Evolutionary conservation across 2,329 filamentous ascomycete species (phyloP).

Genomic region (Sphaerulina vaccinii): DNA sequence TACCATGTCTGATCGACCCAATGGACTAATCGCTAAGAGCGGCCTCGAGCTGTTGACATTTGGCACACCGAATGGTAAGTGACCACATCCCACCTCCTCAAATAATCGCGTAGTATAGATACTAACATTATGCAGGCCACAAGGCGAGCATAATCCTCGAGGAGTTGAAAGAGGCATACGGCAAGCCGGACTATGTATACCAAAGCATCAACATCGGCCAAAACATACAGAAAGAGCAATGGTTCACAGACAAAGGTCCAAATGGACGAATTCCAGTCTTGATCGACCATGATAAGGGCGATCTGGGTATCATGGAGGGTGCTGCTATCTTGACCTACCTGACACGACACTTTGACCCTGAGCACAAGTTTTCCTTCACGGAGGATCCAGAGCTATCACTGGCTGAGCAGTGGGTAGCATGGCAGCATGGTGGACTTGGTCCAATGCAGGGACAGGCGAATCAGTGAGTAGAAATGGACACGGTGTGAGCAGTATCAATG

Average conservation of each 20-base stretch:
- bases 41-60: conserved; percentile 66
- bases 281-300: conserved; percentile 63
- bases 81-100: background rate
- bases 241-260: conserved; percentile 62
- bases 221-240: conserved; percentile 66
- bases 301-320: conserved; percentile 53
- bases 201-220: conserved; percentile 60
- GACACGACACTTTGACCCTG: conserved; percentile 48
- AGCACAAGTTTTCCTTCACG: conserved; percentile 48
- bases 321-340: conserved; percentile 47
- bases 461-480: conserved; percentile 22
- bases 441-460: conserved; percentile 43
- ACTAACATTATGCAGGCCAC: conserved; percentile 24
- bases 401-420: conserved; percentile 61
- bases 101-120: background rate
- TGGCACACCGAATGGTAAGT: conserved; percentile 45
- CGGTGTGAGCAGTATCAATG: background rate
- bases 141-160: conserved; percentile 64
- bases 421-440: conserved; percentile 46
- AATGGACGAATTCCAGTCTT: conserved; percentile 67
- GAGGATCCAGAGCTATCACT: conserved; percentile 48
- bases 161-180: conserved; percentile 65
- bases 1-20: conserved; percentile 44
- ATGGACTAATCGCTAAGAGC: conserved; percentile 59
- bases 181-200: conserved; percentile 55